Evolutionary conservation across 202 grass and related monocot genomes (phyloP).

Genomic region (Cymbopogon flexuosus): DNA sequence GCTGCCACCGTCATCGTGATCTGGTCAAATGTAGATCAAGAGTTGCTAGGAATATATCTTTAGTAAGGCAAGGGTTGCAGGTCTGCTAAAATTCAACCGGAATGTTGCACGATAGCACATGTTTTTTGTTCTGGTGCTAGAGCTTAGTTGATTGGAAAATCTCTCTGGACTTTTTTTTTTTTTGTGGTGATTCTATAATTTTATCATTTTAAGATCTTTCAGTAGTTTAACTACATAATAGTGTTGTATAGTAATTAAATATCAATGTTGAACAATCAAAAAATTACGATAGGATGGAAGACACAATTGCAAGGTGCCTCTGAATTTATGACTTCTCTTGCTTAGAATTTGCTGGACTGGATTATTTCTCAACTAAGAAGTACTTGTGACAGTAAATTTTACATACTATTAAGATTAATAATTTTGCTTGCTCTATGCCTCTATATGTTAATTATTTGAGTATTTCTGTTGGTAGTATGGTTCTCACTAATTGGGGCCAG

Average conservation of each 20-base stretch:
- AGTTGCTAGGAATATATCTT: not conserved
- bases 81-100: not conserved
- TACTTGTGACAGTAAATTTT: not conserved
- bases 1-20: too few relatives aligned
- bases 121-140: not conserved
- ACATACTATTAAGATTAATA: not conserved
- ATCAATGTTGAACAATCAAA: not conserved
- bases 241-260: not conserved
- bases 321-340: not conserved
- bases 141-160: slow-evolving; percentile 8
- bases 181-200: not conserved
- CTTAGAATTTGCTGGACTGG: not conserved
- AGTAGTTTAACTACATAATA: slow-evolving; percentile 9
- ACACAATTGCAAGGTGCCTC: not conserved
- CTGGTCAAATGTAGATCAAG: too few relatives aligned
- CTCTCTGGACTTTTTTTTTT: not conserved
- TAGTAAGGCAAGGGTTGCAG: not conserved
- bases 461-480: not conserved
- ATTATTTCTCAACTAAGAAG: not conserved
- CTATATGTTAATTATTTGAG: not conserved
- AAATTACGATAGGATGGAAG: not conserved
- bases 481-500: not conserved
- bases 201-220: not conserved
- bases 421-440: not conserved
- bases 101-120: not conserved